A percentile compares a stretch with the other conserved stretches of the same genome.
These are phyloP conservation scores for Paramecium bursaria DNA, from an alignment of 73 alveolate genomes.

Conservation along the genomic window DNA sequence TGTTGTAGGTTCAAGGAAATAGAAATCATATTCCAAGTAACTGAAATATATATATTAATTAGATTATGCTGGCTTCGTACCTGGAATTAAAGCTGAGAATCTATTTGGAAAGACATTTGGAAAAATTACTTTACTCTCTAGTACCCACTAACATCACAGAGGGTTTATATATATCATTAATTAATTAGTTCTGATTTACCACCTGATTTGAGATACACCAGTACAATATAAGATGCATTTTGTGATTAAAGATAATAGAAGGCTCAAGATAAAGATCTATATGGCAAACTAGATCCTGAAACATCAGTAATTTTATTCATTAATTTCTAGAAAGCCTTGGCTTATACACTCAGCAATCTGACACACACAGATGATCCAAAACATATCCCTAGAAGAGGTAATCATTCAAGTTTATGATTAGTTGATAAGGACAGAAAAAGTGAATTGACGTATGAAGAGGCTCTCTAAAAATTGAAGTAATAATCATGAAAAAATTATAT, in stretches of 20 bases:
- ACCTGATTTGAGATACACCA: constrained; percentile 60
- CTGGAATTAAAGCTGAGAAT: constrained; percentile 63
- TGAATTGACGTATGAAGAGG: neutral
- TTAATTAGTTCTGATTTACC: constrained; percentile 53
- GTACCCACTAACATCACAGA: constrained; percentile 56
- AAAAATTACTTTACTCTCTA: constrained; percentile 54
- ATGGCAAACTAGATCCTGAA: constrained; percentile 33
- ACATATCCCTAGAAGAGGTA: neutral
- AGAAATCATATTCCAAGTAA: constrained; percentile 45
- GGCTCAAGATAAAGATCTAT: neutral
- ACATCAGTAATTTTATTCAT: constrained; percentile 13
- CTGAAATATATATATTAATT: neutral
- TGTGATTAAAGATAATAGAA: constrained; percentile 40
- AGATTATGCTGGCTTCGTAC: constrained; percentile 71
- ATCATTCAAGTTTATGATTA: neutral
- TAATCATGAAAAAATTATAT: constrained; percentile 22
- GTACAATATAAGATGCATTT: constrained; percentile 58
- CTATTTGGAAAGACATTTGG: constrained; percentile 42
- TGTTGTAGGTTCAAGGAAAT: neutral
- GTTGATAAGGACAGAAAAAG: constrained; percentile 30
- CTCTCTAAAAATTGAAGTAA: constrained; percentile 8
- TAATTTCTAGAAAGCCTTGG: constrained; percentile 12
- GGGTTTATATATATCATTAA: neutral
- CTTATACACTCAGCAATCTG: neutral
- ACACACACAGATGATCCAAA: neutral